Conservation (phyloP, 331 rosid species). For the Acacia concinna region DNA sequence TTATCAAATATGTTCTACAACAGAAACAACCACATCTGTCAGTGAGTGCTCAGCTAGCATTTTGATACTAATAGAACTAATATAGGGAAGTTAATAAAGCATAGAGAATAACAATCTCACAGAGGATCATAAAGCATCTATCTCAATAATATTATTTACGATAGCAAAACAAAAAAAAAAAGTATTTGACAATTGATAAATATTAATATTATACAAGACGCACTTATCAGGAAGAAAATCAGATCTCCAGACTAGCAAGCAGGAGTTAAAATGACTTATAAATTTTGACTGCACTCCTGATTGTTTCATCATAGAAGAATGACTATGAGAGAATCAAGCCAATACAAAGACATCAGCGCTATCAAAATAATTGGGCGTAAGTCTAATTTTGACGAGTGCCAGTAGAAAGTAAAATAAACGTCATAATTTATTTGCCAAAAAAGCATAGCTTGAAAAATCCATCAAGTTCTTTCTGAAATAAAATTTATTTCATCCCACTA, state of each 20-base stretch:
- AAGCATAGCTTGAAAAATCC: not conserved
- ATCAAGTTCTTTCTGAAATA: not conserved
- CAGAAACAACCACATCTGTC: constrained; percentile 16
- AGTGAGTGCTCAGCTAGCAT: constrained; percentile 24
- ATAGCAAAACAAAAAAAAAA: not conserved
- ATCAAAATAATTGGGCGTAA: not conserved
- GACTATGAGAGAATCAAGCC: not conserved
- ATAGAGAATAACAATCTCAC: not conserved
- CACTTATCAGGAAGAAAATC: not conserved
- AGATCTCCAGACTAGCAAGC: not conserved
- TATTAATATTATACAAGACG: not conserved
- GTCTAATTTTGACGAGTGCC: not conserved
- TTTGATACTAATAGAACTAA: not conserved
- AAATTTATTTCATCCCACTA: not conserved
- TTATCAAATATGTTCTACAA: constrained; percentile 93
- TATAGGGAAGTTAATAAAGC: not conserved
- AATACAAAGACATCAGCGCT: not conserved
- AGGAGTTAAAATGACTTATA: not conserved
- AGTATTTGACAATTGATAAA: not conserved
- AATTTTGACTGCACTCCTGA: not conserved
- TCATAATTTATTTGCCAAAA: not conserved
- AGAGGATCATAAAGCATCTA: not conserved
- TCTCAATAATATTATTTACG: not conserved
- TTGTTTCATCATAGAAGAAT: not conserved
- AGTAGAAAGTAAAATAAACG: not conserved